Conservation (phyloP, 164 flowering plant species). For the Protea cynaroides region DNA sequence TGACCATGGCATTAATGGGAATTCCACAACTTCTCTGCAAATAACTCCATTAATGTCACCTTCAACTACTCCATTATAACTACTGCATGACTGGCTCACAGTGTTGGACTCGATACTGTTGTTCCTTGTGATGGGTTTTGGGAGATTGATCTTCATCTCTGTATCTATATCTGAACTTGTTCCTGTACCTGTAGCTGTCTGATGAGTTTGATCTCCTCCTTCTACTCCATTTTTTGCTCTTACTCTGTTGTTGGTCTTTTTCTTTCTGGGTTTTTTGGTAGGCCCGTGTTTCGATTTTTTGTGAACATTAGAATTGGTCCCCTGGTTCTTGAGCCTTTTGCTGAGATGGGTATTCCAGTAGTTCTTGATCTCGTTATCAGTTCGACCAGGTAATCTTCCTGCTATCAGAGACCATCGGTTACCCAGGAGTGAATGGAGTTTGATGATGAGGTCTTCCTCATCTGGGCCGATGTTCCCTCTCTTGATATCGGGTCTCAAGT, state of each 20-base stretch:
- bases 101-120: slow-evolving; percentile 1
- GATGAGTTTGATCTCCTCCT: neutral
- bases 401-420: slow-evolving; percentile 75
- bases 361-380: slow-evolving; percentile 77
- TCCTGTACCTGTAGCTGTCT: too few relatives aligned
- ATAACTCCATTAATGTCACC: slow-evolving; percentile 11
- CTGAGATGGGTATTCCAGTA: slow-evolving; percentile 66
- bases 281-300: slow-evolving; percentile 12
- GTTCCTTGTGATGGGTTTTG: slow-evolving; percentile 16
- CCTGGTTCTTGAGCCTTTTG: slow-evolving; percentile 33
- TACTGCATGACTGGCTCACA: neutral
- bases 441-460: slow-evolving; percentile 59
- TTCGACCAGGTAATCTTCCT: slow-evolving; percentile 63
- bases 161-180: too few relatives aligned
- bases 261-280: slow-evolving; percentile 7
- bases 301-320: slow-evolving; percentile 31
- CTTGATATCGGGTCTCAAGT: slow-evolving; percentile 56
- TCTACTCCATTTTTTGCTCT: neutral
- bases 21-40: neutral
- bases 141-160: slow-evolving; percentile 7
- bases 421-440: slow-evolving; percentile 50
- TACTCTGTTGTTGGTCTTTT: slow-evolving; percentile 11
- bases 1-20: neutral
- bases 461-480: slow-evolving; percentile 55
- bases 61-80: neutral